Percentiles rank a stretch among this genome's conserved stretches.
Evolutionary conservation across 129 eudicot species (phyloP).

Genomic region (Smallanthus sonchifolius): DNA sequence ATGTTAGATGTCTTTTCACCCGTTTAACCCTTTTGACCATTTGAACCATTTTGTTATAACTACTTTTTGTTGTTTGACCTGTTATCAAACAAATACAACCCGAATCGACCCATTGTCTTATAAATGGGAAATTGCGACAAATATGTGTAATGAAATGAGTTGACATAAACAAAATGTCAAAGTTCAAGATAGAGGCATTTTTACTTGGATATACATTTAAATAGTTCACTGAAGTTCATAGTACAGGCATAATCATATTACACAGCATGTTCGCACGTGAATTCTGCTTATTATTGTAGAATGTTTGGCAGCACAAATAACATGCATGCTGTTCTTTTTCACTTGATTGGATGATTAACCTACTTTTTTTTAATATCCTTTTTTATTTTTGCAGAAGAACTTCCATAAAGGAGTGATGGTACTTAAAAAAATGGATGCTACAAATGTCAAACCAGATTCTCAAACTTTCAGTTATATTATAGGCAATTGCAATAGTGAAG

Average conservation of each 20-base stretch:
- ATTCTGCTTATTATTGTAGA: neutral
- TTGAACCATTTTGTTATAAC: neutral
- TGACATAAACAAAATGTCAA: constrained; percentile 1
- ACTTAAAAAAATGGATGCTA: constrained; percentile 80
- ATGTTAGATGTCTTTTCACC: neutral
- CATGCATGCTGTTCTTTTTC: constrained; percentile 6
- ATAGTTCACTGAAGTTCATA: constrained; percentile 3
- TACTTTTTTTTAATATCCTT: constrained; percentile 13
- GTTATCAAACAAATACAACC: neutral
- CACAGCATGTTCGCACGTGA: constrained; percentile 9
- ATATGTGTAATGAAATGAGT: neutral
- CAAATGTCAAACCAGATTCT: constrained; percentile 63
- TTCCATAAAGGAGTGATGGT: constrained; percentile 46
- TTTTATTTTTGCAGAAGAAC: constrained; percentile 52
- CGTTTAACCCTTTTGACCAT: neutral
- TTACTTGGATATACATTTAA: neutral
- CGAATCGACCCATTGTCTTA: neutral
- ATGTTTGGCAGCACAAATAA: neutral
- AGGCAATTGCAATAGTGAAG: constrained; percentile 47
- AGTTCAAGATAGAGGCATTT: neutral
- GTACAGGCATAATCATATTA: constrained; percentile 1
- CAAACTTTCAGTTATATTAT: constrained; percentile 79
- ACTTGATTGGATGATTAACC: constrained; percentile 18
- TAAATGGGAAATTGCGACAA: neutral
- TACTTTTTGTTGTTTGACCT: neutral